Percentiles rank a stretch among this genome's conserved stretches.
Evolutionary conservation across 1,284 basidiomycete species (phyloP).

Genomic region (Anthracocystis setariae): DNA sequence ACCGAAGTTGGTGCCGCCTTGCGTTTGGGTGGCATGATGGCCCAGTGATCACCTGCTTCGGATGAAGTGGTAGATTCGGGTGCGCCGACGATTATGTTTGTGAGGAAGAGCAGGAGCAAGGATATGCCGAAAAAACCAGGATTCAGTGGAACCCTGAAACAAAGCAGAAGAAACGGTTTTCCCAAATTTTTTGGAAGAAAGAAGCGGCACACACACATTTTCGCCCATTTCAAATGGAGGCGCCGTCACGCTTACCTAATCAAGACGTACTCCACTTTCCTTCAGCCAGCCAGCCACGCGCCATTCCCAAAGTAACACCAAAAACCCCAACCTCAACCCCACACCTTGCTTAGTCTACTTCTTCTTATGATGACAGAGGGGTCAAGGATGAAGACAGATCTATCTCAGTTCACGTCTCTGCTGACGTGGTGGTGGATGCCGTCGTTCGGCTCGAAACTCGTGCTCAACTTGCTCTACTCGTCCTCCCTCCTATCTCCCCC

Average conservation of each 20-base stretch:
- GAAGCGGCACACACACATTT: not conserved
- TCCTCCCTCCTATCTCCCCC: conserved; percentile 11
- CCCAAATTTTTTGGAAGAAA: conserved; percentile 15
- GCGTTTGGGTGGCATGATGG: conserved; percentile 32
- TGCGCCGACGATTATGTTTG: too few relatives aligned
- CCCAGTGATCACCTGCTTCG: too few relatives aligned
- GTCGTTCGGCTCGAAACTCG: conserved; percentile 27
- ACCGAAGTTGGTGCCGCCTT: conserved; percentile 14
- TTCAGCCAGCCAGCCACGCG: not conserved
- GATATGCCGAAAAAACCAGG: not conserved
- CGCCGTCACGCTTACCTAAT: conserved; percentile 35
- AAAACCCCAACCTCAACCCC: too few relatives aligned
- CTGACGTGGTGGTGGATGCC: conserved; percentile 48
- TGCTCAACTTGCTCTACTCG: conserved; percentile 32
- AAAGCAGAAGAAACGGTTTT: not conserved
- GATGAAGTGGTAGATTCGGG: too few relatives aligned
- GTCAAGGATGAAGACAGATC: conserved; percentile 22
- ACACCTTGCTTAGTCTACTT: not conserved
- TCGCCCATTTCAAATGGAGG: conserved; percentile 7
- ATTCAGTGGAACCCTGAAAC: not conserved
- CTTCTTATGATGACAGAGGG: not conserved
- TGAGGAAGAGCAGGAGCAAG: conserved; percentile 1
- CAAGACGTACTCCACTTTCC: not conserved
- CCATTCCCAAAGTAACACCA: not conserved
- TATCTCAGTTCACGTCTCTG: conserved; percentile 28